These are phyloP conservation scores for Hamamelis virginiana DNA, from an alignment of 164 flowering plant species.

Conservation along the genomic window DNA sequence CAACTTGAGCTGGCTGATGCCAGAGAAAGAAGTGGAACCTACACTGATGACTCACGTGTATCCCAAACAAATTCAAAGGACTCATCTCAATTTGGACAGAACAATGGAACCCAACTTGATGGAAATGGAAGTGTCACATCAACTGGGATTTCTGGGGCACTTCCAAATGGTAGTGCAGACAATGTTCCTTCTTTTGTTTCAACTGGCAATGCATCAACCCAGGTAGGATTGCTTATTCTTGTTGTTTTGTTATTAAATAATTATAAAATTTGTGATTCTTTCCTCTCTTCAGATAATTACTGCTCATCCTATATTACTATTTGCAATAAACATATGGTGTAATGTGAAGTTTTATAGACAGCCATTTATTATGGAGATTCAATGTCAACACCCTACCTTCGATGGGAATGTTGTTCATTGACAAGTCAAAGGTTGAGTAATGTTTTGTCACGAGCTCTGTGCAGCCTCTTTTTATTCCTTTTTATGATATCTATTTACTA, in stretches of 20 bases:
- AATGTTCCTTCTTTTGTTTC: slow-evolving; percentile 44
- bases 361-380: neutral
- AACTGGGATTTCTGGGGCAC: slow-evolving; percentile 34
- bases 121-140: slow-evolving; percentile 39
- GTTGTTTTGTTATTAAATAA: neutral
- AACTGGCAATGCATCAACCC: slow-evolving; percentile 41
- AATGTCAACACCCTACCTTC: neutral
- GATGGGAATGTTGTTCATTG: neutral
- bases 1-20: slow-evolving; percentile 80
- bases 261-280: neutral
- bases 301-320: neutral
- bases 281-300: neutral
- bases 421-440: neutral
- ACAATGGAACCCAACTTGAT: slow-evolving; percentile 53
- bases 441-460: no score
- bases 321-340: neutral
- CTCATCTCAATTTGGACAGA: slow-evolving; percentile 45
- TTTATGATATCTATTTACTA: no score
- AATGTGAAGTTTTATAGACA: neutral
- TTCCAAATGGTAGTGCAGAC: slow-evolving; percentile 54
- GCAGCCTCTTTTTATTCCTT: no score
- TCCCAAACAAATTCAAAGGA: slow-evolving; percentile 46
- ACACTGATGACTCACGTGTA: slow-evolving; percentile 44
- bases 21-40: slow-evolving; percentile 65
- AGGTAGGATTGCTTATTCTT: slow-evolving; percentile 37